Conservation (phyloP, 208 protist species). For the Crithidia bombi region DNA sequence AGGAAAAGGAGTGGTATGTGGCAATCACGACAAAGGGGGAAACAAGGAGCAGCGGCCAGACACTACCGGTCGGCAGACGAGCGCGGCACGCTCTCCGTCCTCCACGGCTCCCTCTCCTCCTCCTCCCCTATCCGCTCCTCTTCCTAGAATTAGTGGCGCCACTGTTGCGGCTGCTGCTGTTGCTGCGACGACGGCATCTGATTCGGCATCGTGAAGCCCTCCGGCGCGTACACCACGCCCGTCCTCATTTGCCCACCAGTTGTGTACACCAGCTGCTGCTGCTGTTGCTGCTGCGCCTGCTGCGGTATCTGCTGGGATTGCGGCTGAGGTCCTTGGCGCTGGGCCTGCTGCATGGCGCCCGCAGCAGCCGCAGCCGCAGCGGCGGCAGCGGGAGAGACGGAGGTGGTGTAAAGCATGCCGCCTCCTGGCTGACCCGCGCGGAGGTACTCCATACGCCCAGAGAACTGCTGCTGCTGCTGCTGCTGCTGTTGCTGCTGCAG, state of each 20-base stretch:
- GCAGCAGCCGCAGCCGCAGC: background rate
- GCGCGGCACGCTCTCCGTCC: too few species aligned
- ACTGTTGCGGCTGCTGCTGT: conserved; percentile 33
- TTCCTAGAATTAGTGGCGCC: conserved; percentile 12
- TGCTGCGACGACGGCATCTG: conserved; percentile 27
- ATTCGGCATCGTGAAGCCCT: conserved; percentile 27
- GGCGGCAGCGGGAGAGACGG: background rate
- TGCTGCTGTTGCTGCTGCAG: conserved; percentile 28
- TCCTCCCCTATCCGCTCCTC: background rate
- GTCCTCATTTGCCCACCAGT: conserved; percentile 26
- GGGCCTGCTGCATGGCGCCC: conserved; percentile 21
- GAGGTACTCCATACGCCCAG: conserved; percentile 27
- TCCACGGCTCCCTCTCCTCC: too few species aligned
- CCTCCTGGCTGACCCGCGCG: conserved; percentile 20
- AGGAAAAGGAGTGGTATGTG: too few species aligned
- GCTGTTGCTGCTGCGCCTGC: conserved; percentile 22
- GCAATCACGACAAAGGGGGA: too few species aligned
- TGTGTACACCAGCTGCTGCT: conserved; percentile 36
- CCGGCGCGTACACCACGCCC: conserved; percentile 32
- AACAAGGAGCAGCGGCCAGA: too few species aligned
- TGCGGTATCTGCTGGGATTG: conserved; percentile 16
- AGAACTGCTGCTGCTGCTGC: conserved; percentile 25
- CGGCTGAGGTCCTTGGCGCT: conserved; percentile 19
- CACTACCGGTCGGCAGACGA: too few species aligned
- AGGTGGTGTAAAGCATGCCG: conserved; percentile 25